Conservation (phyloP, 139 green algal genomes). For the Tetradesmus obliquus region DNA sequence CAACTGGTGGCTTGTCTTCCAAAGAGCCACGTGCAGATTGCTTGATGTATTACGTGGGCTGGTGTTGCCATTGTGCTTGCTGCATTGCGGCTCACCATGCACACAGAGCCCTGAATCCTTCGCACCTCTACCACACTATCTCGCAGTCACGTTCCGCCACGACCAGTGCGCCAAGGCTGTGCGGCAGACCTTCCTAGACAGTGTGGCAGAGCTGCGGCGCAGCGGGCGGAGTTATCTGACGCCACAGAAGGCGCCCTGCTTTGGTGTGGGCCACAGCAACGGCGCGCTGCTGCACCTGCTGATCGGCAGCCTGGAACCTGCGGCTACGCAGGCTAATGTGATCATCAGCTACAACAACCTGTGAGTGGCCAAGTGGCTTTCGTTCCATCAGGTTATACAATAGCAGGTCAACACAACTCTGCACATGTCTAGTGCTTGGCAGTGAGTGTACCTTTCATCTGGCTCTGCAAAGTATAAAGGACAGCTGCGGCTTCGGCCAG, state of each 20-base stretch:
- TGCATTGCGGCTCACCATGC: too few species aligned
- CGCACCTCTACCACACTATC: not conserved
- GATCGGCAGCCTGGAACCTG: slow-evolving; percentile 48
- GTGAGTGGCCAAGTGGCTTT: slow-evolving; percentile 47
- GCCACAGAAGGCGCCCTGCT: slow-evolving; percentile 40
- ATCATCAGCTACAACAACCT: slow-evolving; percentile 83
- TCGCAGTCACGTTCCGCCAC: slow-evolving; percentile 48
- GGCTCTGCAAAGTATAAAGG: too few species aligned
- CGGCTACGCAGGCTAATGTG: slow-evolving; percentile 53
- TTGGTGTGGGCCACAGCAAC: slow-evolving; percentile 76
- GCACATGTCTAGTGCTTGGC: too few species aligned
- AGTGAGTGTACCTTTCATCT: too few species aligned
- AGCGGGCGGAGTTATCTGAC: slow-evolving; percentile 19
- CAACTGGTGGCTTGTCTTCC: not conserved
- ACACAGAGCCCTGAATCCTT: not conserved
- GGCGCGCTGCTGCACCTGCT: slow-evolving; percentile 77
- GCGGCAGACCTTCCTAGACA: not conserved
- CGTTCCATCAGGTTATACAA: too few species aligned
- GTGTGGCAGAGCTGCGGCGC: not conserved
- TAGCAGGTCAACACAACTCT: too few species aligned
- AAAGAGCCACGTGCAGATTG: too few species aligned
- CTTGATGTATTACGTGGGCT: not conserved
- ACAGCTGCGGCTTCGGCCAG: too few species aligned
- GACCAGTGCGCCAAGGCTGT: slow-evolving; percentile 51
- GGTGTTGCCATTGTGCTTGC: not conserved